These are phyloP conservation scores for Coemansia sp. DNA, from an alignment of 192 early-diverging fungal species.

Conservation along the genomic window DNA sequence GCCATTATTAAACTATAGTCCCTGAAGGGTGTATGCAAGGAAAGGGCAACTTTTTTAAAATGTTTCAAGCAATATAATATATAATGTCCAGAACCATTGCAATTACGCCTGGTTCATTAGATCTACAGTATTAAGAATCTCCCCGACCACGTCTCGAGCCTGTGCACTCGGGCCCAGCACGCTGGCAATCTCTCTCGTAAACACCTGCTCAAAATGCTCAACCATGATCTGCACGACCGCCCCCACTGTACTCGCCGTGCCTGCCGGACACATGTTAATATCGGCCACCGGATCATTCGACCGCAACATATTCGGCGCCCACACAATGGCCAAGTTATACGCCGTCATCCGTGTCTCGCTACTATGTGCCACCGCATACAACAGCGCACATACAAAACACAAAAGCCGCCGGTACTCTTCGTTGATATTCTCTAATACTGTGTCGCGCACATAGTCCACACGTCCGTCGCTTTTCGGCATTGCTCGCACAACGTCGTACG, in stretches of 20 bases:
- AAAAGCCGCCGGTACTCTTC: slow-evolving; percentile 35
- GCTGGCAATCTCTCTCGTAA: slow-evolving; percentile 18
- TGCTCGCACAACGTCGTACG: slow-evolving; percentile 56
- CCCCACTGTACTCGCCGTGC: slow-evolving; percentile 34
- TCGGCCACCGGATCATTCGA: slow-evolving; percentile 44
- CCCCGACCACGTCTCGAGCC: slow-evolving; percentile 10
- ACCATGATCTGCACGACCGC: slow-evolving; percentile 40
- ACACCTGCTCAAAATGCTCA: slow-evolving; percentile 29
- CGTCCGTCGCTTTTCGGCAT: slow-evolving; percentile 35
- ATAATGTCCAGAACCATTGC: not conserved
- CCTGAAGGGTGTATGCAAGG: too few species aligned
- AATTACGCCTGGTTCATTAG: slow-evolving; percentile 10
- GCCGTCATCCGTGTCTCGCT: slow-evolving; percentile 79
- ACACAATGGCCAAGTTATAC: slow-evolving; percentile 80
- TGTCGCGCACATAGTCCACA: slow-evolving; percentile 33
- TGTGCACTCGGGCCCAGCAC: slow-evolving; percentile 8
- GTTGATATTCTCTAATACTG: slow-evolving; percentile 21
- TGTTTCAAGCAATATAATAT: not conserved
- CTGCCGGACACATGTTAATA: slow-evolving; percentile 41
- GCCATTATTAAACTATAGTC: slow-evolving; percentile 18
- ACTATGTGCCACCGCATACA: slow-evolving; percentile 65
- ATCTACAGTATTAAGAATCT: slow-evolving; percentile 27
- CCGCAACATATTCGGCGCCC: slow-evolving; percentile 80
- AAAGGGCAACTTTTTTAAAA: too few species aligned
- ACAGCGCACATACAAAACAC: slow-evolving; percentile 51